Evolutionary conservation across 371 early-diverging fungal genomes (phyloP).

Genomic region (Apophysomyces sp.): DNA sequence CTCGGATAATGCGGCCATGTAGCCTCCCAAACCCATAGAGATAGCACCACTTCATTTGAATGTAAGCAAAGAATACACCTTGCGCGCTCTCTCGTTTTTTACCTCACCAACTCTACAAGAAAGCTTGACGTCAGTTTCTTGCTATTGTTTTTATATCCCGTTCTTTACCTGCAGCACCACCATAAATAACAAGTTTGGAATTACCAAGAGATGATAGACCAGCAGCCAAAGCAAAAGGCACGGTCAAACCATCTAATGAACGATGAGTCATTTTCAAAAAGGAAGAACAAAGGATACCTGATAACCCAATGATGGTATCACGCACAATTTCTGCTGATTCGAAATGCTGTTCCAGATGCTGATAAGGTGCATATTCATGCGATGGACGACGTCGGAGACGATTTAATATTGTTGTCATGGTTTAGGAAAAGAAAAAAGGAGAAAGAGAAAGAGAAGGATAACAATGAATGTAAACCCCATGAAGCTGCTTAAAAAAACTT

Average conservation of each 20-base stretch:
- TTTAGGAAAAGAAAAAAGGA: not conserved
- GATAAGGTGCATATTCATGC: slow-evolving; percentile 36
- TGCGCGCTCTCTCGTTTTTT: slow-evolving; percentile 6
- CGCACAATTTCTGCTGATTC: slow-evolving; percentile 67
- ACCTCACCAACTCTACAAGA: slow-evolving; percentile 43
- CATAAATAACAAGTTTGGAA: slow-evolving; percentile 63
- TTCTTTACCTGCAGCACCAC: slow-evolving; percentile 63
- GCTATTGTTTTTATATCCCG: not conserved
- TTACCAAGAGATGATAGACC: slow-evolving; percentile 65
- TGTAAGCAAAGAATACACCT: not conserved
- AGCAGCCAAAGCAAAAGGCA: slow-evolving; percentile 78
- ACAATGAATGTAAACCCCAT: not conserved
- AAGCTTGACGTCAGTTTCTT: not conserved
- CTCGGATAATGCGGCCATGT: slow-evolving; percentile 65
- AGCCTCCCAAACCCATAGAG: slow-evolving; percentile 69
- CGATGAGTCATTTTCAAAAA: not conserved
- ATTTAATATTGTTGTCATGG: slow-evolving; percentile 29
- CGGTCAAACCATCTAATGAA: slow-evolving; percentile 69
- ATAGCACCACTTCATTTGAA: slow-evolving; percentile 39
- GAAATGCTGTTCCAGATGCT: slow-evolving; percentile 65
- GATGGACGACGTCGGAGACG: slow-evolving; percentile 37
- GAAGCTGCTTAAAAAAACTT: not conserved
- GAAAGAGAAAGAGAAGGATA: not conserved
- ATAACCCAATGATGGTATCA: slow-evolving; percentile 70
- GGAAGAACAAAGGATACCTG: slow-evolving; percentile 27